Evolutionary conservation across 2,329 filamentous ascomycete genomes (phyloP).

Genomic region (Tolypocladium guangdongense): DNA sequence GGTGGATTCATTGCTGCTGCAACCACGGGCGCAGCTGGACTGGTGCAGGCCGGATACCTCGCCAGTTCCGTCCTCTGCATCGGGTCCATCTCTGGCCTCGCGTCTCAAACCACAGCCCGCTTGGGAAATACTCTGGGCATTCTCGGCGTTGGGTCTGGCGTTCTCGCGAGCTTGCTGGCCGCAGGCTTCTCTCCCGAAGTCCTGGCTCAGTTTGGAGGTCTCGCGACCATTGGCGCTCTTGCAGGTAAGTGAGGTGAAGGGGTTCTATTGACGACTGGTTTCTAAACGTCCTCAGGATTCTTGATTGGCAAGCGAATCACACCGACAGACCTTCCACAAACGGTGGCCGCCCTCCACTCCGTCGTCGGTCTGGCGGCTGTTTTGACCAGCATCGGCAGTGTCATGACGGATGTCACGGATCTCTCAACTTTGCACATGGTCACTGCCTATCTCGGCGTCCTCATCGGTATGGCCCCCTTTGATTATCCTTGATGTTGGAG

Average conservation of each 20-base stretch:
- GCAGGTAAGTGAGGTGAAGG: conserved; percentile 29
- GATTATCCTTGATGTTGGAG: background rate
- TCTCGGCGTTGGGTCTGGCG: conserved; percentile 71
- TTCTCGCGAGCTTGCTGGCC: conserved; percentile 71
- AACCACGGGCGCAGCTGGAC: conserved; percentile 68
- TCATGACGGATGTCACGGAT: conserved; percentile 61
- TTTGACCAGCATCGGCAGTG: conserved; percentile 77
- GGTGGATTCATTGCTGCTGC: conserved; percentile 74
- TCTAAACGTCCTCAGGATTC: conserved; percentile 35
- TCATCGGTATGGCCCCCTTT: conserved; percentile 47
- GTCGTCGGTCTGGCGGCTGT: conserved; percentile 85
- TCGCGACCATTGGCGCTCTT: conserved; percentile 62
- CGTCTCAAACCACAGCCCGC: conserved; percentile 71
- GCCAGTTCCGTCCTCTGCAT: conserved; percentile 80
- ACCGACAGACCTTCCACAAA: conserved; percentile 79
- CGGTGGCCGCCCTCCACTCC: conserved; percentile 78
- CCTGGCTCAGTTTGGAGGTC: conserved; percentile 65
- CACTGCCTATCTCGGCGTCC: conserved; percentile 73
- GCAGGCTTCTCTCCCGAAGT: conserved; percentile 73
- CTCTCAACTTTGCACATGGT: conserved; percentile 73
- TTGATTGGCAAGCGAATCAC: conserved; percentile 80
- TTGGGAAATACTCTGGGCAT: conserved; percentile 82
- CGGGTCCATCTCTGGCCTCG: conserved; percentile 68
- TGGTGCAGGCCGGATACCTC: conserved; percentile 81
- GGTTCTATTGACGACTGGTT: background rate